Conservation (phyloP, 345 rosid species). For the Hibiscus tridactylites region DNA sequence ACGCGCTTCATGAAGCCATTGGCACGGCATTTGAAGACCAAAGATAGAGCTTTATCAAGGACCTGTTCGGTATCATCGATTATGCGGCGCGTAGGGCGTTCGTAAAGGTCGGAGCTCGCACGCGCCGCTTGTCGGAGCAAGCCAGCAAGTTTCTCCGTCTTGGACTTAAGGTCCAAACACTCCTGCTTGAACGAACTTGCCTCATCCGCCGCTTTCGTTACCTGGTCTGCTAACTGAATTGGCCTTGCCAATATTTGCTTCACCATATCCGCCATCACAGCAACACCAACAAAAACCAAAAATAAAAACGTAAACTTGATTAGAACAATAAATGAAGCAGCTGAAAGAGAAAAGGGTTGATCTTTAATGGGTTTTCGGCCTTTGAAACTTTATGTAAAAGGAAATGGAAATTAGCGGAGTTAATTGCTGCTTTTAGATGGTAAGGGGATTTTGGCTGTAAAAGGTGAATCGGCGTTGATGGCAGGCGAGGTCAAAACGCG, state of each 20-base stretch:
- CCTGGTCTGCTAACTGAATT: slow-evolving; percentile 84
- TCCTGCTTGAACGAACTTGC: slow-evolving; percentile 78
- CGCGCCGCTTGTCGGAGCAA: slow-evolving; percentile 94
- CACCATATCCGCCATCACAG: slow-evolving; percentile 67
- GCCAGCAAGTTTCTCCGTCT: slow-evolving; percentile 68
- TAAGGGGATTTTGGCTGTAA: neutral
- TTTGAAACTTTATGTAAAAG: neutral
- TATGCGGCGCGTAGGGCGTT: slow-evolving; percentile 91
- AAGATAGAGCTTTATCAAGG: slow-evolving; percentile 59
- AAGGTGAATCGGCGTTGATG: neutral
- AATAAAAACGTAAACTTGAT: neutral
- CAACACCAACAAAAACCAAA: neutral
- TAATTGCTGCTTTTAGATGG: neutral
- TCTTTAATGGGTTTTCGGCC: neutral
- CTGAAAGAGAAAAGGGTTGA: neutral
- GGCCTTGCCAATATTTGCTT: slow-evolving; percentile 74
- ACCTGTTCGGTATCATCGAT: slow-evolving; percentile 85
- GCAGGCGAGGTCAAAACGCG: slow-evolving; percentile 41
- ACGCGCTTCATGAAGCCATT: slow-evolving; percentile 71
- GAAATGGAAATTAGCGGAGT: neutral
- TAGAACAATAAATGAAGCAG: neutral
- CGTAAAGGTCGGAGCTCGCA: slow-evolving; percentile 74
- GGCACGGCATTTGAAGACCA: slow-evolving; percentile 66
- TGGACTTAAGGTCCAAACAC: slow-evolving; percentile 69
- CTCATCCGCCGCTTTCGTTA: slow-evolving; percentile 65